Evolutionary conservation across 305 asterid genomes (phyloP), one percentile per base, ranked within the genome.

Genomic region (Solanum hybrid): DNA sequence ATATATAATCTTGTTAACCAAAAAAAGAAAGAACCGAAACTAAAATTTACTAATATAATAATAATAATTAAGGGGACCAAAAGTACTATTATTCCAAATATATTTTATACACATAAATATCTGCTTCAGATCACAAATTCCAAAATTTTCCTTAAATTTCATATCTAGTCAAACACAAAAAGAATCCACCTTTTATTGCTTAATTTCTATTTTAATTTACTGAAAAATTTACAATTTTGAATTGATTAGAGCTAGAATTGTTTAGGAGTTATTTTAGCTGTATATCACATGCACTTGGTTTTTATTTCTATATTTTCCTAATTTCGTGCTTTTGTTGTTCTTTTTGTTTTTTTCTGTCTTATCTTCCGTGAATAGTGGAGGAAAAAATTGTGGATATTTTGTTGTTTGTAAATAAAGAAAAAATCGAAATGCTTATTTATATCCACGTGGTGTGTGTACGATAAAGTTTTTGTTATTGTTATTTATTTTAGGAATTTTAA

Each of bases 251-350:
- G 71, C 71, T 31, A n/a, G 86, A 80, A 1, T n/a, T n/a, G 18
- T n/a, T 37, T 37, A 37, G 6, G 28, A 29, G 6, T 51, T 6
- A 3, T 18, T 31, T 57, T 20, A 85, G 88, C 76, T 85, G 14
- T 85, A 85, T 33, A 28, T 33, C 88, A 85, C 88, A 85, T 85
- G 88, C 88, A 85, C 4, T 82, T 42, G 87, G 42, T 51, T 84
- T 46, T 26, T 8, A 28, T 51, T 8, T 46, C 13, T 42, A 28
- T 46, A 71, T 18, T 83, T 46, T 42, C 18, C 71, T 29, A 26
- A 71, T 83, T 46, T 83, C 29, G 11, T 46, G 29, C 40, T 46
- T 61, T 83, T 83, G 3, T 83, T 42, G 4, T 82, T 28, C 11
- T 83, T 18, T 83, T 42, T 16, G n/a, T 51, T 83, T 18, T 83